These are phyloP conservation scores for Chenopodium album DNA, from an alignment of 148 eudicot genomes.

Conservation along the genomic window DNA sequence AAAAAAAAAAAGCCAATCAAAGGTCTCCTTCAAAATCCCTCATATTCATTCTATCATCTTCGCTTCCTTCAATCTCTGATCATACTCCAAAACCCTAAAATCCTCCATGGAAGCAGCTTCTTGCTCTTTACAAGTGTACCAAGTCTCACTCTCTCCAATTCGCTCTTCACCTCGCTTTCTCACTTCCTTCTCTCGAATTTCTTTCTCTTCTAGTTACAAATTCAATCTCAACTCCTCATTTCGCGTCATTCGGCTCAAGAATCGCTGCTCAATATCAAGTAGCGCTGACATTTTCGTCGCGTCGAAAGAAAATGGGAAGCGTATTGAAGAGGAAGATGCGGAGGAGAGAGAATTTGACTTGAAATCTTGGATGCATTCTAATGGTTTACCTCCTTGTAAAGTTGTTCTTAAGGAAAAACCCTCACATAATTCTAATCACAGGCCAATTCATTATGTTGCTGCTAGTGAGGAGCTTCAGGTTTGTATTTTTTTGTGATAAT, in stretches of 20 bases:
- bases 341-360: conserved; percentile 46
- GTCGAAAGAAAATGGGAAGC: conserved; percentile 28
- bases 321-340: conserved; percentile 17
- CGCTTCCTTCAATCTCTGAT: background rate
- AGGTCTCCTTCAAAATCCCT: background rate
- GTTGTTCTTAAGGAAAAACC: conserved; percentile 62
- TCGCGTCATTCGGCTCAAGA: conserved; percentile 20
- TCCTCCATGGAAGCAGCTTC: conserved; percentile 2
- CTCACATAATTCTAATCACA: conserved; percentile 45
- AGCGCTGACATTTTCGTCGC: conserved; percentile 42
- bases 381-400: conserved; percentile 78
- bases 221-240: conserved; percentile 8
- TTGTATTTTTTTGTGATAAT: background rate
- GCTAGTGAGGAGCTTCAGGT: conserved; percentile 87
- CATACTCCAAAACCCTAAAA: background rate
- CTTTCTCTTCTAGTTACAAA: no score
- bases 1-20: background rate
- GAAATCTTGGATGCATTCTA: conserved; percentile 82
- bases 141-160: conserved; percentile 17
- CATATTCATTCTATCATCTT: background rate
- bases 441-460: conserved; percentile 84
- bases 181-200: conserved; percentile 21
- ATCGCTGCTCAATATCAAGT: conserved; percentile 36
- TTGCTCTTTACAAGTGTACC: conserved; percentile 6
- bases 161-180: conserved; percentile 27